Evolutionary conservation across 108 stramenopile species (phyloP).

Genomic region (Cyclostephanos invisitatus): DNA sequence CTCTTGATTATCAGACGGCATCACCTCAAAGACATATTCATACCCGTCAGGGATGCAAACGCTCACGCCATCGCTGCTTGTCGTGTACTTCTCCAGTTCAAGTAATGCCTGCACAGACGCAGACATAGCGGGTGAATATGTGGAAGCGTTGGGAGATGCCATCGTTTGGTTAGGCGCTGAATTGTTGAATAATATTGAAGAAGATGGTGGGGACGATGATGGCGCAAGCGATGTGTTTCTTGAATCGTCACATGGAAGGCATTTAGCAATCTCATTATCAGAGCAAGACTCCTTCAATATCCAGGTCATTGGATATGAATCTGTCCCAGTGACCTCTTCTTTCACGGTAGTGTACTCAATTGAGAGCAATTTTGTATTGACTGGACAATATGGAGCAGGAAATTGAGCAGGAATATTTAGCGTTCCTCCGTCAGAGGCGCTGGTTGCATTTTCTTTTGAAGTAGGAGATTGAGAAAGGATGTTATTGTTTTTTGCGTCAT

Average conservation of each 20-base stretch:
- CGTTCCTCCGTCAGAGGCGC: background rate
- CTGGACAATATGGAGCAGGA: background rate
- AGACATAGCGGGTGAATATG: background rate
- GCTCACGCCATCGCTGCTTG: background rate
- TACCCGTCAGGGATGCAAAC: slow-evolving; percentile 15
- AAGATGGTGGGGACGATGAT: background rate
- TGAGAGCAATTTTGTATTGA: slow-evolving; percentile 4
- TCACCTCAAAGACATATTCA: slow-evolving; percentile 33
- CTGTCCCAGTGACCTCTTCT: background rate
- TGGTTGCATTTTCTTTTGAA: no score
- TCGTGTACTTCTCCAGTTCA: background rate
- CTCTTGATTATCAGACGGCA: slow-evolving; percentile 7
- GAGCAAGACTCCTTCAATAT: slow-evolving; percentile 28
- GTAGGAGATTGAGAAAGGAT: slow-evolving; percentile 8
- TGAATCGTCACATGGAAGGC: slow-evolving; percentile 22
- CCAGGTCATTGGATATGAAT: slow-evolving; percentile 22
- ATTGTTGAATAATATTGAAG: background rate
- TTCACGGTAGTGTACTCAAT: background rate
- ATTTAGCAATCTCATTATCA: slow-evolving; percentile 24
- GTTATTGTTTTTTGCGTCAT: background rate
- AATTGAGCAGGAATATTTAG: background rate
- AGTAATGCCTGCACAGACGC: background rate
- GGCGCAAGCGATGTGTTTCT: background rate
- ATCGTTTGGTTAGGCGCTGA: background rate
- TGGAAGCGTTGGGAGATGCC: no score